phyloP scores from a whole-genome alignment of 83 land plant species.

The Thuja plicata region DNA sequence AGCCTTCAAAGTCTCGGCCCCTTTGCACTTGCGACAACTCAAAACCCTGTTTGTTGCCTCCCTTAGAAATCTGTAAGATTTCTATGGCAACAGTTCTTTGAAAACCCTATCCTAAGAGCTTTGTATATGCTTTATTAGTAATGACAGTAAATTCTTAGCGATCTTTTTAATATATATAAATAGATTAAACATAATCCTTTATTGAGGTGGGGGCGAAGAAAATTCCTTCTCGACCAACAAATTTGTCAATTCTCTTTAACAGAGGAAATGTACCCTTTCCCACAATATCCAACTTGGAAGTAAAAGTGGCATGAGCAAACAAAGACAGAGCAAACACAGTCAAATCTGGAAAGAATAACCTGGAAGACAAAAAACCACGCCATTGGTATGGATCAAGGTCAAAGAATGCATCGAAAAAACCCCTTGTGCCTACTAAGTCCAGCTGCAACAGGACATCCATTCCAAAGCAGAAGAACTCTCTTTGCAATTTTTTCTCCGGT shows the following conservation, averaged over 20 bases:
- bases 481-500: constrained; percentile 38
- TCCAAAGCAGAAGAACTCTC: constrained; percentile 79
- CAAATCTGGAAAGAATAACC: constrained; percentile 60
- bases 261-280: constrained; percentile 64
- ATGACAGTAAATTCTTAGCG: neutral
- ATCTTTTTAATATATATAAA: neutral
- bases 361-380: constrained; percentile 84
- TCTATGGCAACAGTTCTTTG: neutral
- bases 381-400: constrained; percentile 70
- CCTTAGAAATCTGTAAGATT: neutral
- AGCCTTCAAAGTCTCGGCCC: neutral
- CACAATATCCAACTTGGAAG: constrained; percentile 60
- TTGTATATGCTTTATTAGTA: neutral
- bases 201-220: neutral
- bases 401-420: constrained; percentile 80
- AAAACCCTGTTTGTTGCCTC: neutral
- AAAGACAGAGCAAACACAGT: constrained; percentile 47
- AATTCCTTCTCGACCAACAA: constrained; percentile 20
- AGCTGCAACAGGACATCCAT: constrained; percentile 80
- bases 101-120: neutral
- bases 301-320: constrained; percentile 52
- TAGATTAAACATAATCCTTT: neutral
- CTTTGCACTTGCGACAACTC: neutral
- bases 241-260: constrained; percentile 45
- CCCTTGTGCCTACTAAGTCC: constrained; percentile 70